Conservation (phyloP, 306 rosid genomes). For the Betula pendula region DNA sequence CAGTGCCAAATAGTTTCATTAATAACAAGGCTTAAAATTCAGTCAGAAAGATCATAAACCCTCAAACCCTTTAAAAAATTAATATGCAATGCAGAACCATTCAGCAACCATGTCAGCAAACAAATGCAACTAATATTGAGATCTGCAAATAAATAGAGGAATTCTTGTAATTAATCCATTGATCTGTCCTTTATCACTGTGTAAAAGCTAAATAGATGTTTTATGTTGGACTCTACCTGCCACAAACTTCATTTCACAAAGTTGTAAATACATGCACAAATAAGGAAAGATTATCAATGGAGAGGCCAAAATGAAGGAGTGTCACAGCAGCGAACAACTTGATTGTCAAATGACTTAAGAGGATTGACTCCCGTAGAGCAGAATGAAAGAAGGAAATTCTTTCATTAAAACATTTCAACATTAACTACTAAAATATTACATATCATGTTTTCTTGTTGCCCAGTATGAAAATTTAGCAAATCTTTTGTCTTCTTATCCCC, state of each 20-base stretch:
- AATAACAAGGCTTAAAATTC: constrained; percentile 15
- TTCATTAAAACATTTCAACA: too few relatives aligned
- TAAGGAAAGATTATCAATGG: too few relatives aligned
- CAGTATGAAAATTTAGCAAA: too few relatives aligned
- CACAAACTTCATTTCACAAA: too few relatives aligned
- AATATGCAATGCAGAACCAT: constrained; percentile 2
- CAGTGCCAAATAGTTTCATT: constrained; percentile 20
- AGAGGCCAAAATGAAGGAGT: background rate
- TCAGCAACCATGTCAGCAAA: constrained; percentile 10
- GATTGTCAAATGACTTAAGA: background rate
- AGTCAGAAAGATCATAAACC: background rate
- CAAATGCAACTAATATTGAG: background rate
- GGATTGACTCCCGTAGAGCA: background rate
- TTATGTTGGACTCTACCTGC: too few relatives aligned
- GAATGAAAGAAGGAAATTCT: background rate
- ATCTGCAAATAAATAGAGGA: too few relatives aligned
- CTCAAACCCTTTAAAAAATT: constrained; percentile 6
- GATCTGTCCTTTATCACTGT: too few relatives aligned
- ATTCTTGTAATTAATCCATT: too few relatives aligned
- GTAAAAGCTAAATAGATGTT: too few relatives aligned
- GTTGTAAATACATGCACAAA: too few relatives aligned
- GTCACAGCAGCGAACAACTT: background rate
- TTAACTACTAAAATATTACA: too few relatives aligned
- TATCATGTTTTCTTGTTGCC: background rate
- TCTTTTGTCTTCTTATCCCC: too few relatives aligned